Evolutionary conservation across 495 filamentous ascomycete species (phyloP).

Genomic region (Apiosordaria backusii): DNA sequence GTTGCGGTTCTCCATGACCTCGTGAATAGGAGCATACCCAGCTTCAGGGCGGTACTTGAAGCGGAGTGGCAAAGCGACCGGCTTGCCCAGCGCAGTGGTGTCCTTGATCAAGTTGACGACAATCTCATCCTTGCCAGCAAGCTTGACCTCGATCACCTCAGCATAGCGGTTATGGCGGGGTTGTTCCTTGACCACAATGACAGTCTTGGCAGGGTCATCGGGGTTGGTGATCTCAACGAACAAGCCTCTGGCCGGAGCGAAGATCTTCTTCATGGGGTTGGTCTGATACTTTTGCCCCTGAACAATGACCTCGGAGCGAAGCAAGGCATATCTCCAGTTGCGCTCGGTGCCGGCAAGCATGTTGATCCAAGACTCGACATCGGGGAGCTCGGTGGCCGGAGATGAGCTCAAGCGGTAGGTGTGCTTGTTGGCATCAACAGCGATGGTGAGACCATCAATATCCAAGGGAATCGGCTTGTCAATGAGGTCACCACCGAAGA

Average conservation of each 20-base stretch:
- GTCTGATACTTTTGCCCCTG: conserved; percentile 96
- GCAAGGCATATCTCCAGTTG: conserved; percentile 96
- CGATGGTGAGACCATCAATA: conserved; percentile 76
- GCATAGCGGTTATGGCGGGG: conserved; percentile 60
- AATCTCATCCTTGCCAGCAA: conserved; percentile 73
- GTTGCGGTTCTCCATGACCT: conserved; percentile 92
- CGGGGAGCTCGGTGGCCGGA: conserved; percentile 65
- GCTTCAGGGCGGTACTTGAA: conserved; percentile 93
- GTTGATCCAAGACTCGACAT: conserved; percentile 74
- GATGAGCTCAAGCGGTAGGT: conserved; percentile 75
- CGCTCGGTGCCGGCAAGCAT: conserved; percentile 80
- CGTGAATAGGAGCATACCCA: conserved; percentile 90
- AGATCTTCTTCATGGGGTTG: conserved; percentile 89
- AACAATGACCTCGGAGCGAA: conserved; percentile 89
- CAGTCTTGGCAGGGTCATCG: conserved; percentile 71
- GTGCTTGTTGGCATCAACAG: conserved; percentile 67
- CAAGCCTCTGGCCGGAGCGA: conserved; percentile 78
- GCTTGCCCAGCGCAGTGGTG: conserved; percentile 72
- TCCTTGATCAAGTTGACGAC: conserved; percentile 83
- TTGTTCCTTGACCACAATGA: conserved; percentile 71
- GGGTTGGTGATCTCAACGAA: conserved; percentile 83
- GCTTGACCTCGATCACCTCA: conserved; percentile 79
- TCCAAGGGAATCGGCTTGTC: conserved; percentile 60
- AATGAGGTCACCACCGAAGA: conserved; percentile 83
- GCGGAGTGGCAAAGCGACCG: conserved; percentile 73